Evolutionary conservation across 1,284 basidiomycete species (phyloP).

Genomic region (Acaromyces ingoldii): DNA sequence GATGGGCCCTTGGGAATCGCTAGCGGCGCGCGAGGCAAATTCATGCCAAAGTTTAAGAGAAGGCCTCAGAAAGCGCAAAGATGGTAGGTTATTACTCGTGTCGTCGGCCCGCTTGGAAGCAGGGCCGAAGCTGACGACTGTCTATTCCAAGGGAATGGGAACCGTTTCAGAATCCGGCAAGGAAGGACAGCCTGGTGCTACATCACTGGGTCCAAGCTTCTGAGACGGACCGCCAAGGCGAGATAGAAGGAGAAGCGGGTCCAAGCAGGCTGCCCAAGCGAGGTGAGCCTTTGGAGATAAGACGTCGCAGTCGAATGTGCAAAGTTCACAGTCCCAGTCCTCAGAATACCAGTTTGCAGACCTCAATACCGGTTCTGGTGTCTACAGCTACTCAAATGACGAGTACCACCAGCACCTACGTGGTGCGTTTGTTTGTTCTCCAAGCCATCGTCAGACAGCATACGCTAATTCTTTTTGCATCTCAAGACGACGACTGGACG

Average conservation of each 20-base stretch:
- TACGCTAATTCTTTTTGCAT: neutral
- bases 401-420: slow-evolving; percentile 79
- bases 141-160: slow-evolving; percentile 29
- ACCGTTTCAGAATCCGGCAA: slow-evolving; percentile 40
- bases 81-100: slow-evolving; percentile 49
- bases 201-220: slow-evolving; percentile 36
- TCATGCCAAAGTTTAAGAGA: slow-evolving; percentile 79
- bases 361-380: slow-evolving; percentile 68
- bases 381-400: slow-evolving; percentile 79
- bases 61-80: slow-evolving; percentile 62
- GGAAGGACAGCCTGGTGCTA: slow-evolving; percentile 38
- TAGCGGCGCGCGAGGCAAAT: slow-evolving; percentile 30
- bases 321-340: too few relatives aligned
- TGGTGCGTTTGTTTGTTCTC: too few relatives aligned
- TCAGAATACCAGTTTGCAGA: slow-evolving; percentile 64
- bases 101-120: too few relatives aligned
- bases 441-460: too few relatives aligned
- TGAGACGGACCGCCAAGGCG: slow-evolving; percentile 13
- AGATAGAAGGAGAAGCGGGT: slow-evolving; percentile 14
- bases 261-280: too few relatives aligned
- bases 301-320: too few relatives aligned
- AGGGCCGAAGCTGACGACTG: neutral
- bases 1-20: slow-evolving; percentile 53
- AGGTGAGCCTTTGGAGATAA: too few relatives aligned
- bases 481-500: slow-evolving; percentile 85